Evolutionary conservation across 2,329 filamentous ascomycete genomes (phyloP), one percentile per base, ranked within the genome.

Genomic region (Cladosporium sp.): DNA sequence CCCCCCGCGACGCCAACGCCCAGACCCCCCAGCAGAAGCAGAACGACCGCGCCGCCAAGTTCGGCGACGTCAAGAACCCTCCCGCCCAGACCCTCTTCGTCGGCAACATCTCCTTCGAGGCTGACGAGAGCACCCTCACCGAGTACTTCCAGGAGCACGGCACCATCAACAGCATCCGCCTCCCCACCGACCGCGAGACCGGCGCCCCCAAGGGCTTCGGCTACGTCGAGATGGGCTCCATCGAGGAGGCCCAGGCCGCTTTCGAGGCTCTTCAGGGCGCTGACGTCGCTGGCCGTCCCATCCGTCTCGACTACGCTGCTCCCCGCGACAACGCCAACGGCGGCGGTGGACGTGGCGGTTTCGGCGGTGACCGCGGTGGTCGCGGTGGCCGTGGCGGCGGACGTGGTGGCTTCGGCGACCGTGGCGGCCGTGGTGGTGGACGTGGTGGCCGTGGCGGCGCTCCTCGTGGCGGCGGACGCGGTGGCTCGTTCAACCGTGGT

Each of bases 131-230:
- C 58, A 77, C 80, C 64, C 82, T 97, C 66, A 82, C 81, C 63
- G 84, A 88, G 67, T 86, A 88, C 73, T 96, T 96, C 80, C 79
- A 80, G 68, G 83, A 88, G 66, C 82, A 87, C 67, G 85, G 85
- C 65, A 82, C 80, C 72, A 85, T 94, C 72, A 84, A 88, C 70
- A 89, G 88, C 72, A 85, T 96, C 69, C 89, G 92, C 71, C 87
- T 97, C 62, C 92, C 92, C 54, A 96, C 92, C 60, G 90, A 97
- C 74, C 85, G 86, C 74, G 91, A 96, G 62, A 86, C 86, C 63
- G 92, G 91, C 65, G 84, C 86, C 67, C 87, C 88, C 72, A 96
- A 96, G 87, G 92, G 92, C 59, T 96, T 95, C 75, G 92, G 90
- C 58, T 97, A 97, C 73, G 88, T 96, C 64, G 87, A 88, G 71